These are phyloP conservation scores for Hymenoscyphus repandus DNA, from an alignment of 2,329 filamentous ascomycete species.

Conservation along the genomic window DNA sequence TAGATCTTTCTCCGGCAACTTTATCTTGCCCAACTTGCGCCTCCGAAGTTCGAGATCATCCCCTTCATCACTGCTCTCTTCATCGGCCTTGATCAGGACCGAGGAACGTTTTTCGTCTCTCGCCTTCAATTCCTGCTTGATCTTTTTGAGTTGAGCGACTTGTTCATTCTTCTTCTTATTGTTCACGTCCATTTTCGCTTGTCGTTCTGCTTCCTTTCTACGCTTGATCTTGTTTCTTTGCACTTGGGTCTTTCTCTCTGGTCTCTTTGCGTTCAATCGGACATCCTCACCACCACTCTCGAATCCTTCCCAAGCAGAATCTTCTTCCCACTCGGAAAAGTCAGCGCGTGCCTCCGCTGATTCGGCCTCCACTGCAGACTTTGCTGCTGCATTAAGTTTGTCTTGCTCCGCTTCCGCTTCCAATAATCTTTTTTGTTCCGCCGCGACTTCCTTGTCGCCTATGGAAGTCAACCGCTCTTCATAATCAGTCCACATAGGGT, in stretches of 20 bases:
- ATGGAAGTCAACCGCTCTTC: constrained; percentile 68
- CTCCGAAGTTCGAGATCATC: constrained; percentile 63
- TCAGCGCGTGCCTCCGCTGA: constrained; percentile 64
- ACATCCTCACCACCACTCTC: constrained; percentile 75
- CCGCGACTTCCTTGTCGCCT: constrained; percentile 71
- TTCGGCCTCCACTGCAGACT: constrained; percentile 68
- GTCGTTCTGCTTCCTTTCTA: constrained; percentile 79
- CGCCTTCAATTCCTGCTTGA: constrained; percentile 58
- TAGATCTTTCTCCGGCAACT: constrained; percentile 72
- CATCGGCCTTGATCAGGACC: constrained; percentile 39
- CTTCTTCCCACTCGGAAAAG: constrained; percentile 71
- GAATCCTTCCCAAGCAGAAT: constrained; percentile 86
- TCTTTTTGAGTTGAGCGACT: constrained; percentile 63
- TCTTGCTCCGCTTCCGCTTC: constrained; percentile 62
- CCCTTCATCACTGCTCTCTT: constrained; percentile 49
- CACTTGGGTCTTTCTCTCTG: constrained; percentile 76
- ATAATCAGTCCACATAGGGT: constrained; percentile 84
- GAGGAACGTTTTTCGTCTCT: constrained; percentile 47
- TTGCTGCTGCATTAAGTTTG: constrained; percentile 61
- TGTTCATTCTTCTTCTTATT: constrained; percentile 71
- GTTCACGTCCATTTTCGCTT: constrained; percentile 68
- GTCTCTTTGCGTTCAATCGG: constrained; percentile 62
- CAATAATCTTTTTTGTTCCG: constrained; percentile 68
- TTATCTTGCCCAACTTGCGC: constrained; percentile 67
- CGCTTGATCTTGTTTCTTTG: constrained; percentile 86